phyloP scores from a whole-genome alignment of 805 yeast genomes.

The Lachancea quebecensis region DNA sequence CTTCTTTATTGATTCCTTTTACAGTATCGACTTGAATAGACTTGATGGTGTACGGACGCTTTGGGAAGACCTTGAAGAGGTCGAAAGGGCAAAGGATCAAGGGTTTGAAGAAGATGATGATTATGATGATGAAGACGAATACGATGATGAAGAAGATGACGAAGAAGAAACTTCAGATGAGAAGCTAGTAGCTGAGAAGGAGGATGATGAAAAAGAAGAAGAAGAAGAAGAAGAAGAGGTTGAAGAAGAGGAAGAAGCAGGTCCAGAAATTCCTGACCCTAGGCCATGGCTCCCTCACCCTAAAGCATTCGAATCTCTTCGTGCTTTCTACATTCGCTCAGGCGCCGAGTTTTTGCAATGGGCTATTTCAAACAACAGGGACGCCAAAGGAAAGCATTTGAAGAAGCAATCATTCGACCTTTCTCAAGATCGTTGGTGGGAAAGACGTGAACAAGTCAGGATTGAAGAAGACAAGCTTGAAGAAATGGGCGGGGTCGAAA shows the following conservation, averaged over 20 bases:
- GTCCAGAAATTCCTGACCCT: slow-evolving; percentile 75
- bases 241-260: slow-evolving; percentile 52
- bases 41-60: slow-evolving; percentile 80
- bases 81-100: slow-evolving; percentile 43
- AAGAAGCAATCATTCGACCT: slow-evolving; percentile 85
- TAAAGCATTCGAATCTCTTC: slow-evolving; percentile 78
- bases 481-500: slow-evolving; percentile 87
- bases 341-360: slow-evolving; percentile 86
- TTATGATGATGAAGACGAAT: slow-evolving; percentile 58
- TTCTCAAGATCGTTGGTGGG: slow-evolving; percentile 97
- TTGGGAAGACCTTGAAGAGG: slow-evolving; percentile 76
- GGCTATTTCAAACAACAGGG: slow-evolving; percentile 82
- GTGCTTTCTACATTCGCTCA: slow-evolving; percentile 79
- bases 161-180: slow-evolving; percentile 38
- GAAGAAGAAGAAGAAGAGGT: slow-evolving; percentile 65
- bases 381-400: slow-evolving; percentile 81
- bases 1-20: slow-evolving; percentile 75
- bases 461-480: slow-evolving; percentile 83
- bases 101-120: slow-evolving; percentile 58
- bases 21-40: slow-evolving; percentile 76
- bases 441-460: slow-evolving; percentile 88
- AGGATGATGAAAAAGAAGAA: slow-evolving; percentile 63
- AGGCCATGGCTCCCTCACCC: slow-evolving; percentile 98
- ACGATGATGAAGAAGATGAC: slow-evolving; percentile 56
- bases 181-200: slow-evolving; percentile 43